Evolutionary conservation across 148 eudicot species (phyloP).

Genomic region (Rheum nobile): DNA sequence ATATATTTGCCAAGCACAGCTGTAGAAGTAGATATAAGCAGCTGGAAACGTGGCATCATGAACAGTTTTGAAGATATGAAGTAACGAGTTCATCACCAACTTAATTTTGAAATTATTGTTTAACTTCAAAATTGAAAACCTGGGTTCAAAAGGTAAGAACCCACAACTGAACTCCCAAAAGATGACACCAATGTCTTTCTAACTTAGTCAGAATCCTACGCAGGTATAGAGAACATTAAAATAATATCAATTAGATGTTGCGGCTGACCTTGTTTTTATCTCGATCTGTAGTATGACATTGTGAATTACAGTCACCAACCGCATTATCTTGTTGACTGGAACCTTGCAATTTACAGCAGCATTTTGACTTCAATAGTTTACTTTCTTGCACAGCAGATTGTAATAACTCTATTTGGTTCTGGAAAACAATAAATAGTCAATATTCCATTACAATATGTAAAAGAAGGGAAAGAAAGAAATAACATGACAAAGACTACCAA

Average conservation of each 20-base stretch:
- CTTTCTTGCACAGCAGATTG: conserved; percentile 48
- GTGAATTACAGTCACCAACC: conserved; percentile 14
- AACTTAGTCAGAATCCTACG: not conserved
- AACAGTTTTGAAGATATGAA: not conserved
- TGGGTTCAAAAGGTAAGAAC: not conserved
- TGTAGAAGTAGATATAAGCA: not conserved
- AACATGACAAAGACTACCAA: conserved; percentile 33
- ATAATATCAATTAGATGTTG: not conserved
- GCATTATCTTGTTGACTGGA: conserved; percentile 15
- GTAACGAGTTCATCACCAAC: not conserved
- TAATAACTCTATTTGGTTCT: conserved; percentile 42
- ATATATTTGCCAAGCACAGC: no score
- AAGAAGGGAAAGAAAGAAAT: not conserved
- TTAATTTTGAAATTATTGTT: not conserved
- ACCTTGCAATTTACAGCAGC: conserved; percentile 10
- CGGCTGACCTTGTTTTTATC: conserved; percentile 28
- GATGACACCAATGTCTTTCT: not conserved
- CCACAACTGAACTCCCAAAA: not conserved
- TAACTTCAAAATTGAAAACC: not conserved
- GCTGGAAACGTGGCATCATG: not conserved
- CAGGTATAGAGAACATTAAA: not conserved
- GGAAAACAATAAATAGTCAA: conserved; percentile 14
- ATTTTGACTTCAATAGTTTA: conserved; percentile 31
- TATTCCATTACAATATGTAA: not conserved
- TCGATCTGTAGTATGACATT: conserved; percentile 11